phyloP scores from a whole-genome alignment of 805 yeast species.

The Schwanniomyces vanrijiae region DNA sequence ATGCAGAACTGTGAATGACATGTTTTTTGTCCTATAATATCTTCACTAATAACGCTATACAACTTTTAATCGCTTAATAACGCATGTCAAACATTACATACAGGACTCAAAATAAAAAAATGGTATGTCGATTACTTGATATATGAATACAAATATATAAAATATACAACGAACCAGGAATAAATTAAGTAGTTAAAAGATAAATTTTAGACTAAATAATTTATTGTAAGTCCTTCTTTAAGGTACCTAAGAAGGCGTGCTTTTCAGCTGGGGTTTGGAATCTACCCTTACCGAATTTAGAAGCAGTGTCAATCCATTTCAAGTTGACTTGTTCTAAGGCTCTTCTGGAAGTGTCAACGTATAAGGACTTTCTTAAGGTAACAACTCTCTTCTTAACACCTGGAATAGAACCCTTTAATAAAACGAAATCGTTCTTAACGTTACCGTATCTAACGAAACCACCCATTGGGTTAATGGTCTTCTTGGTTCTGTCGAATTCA shows the following conservation, averaged over 20 bases:
- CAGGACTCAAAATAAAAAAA: not conserved
- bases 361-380: slow-evolving; percentile 97
- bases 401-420: slow-evolving; percentile 98
- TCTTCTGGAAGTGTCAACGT: slow-evolving; percentile 96
- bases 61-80: no score
- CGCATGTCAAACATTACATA: no score
- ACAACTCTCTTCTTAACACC: slow-evolving; percentile 99
- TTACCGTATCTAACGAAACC: slow-evolving; percentile 99
- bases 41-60: not conserved
- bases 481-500: slow-evolving; percentile 98
- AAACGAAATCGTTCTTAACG: slow-evolving; percentile 95
- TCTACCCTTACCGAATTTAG: slow-evolving; percentile 99
- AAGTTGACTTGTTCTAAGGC: slow-evolving; percentile 95
- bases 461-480: slow-evolving; percentile 99
- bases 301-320: slow-evolving; percentile 99
- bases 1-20: slow-evolving; percentile 17
- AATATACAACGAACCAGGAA: not conserved
- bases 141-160: not conserved
- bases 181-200: not conserved
- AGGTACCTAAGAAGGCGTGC: slow-evolving; percentile 99
- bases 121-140: not conserved
- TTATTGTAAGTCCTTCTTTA: slow-evolving; percentile 88
- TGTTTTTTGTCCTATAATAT: not conserved
- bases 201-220: slow-evolving; percentile 1
- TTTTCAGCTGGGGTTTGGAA: slow-evolving; percentile 99